Conservation (phyloP, 805 yeast species). For the Cyberlindnera xishuangbannaensis region DNA sequence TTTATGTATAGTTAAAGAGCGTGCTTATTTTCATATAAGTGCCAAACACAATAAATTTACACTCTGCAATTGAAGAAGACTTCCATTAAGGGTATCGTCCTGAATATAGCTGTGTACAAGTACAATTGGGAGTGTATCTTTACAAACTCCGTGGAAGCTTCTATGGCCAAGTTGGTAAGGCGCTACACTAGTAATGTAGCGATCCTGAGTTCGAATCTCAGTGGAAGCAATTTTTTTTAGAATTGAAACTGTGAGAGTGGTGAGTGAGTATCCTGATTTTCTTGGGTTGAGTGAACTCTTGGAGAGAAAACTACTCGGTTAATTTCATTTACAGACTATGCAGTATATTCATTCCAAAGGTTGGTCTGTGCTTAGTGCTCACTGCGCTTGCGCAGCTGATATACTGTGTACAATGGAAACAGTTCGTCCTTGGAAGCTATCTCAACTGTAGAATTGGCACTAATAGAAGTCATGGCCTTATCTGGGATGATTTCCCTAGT, state of each 20-base stretch:
- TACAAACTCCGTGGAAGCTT: conserved; percentile 26
- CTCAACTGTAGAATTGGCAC: conserved; percentile 17
- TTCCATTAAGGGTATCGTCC: not conserved
- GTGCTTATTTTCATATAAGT: no score
- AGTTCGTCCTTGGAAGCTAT: conserved; percentile 20
- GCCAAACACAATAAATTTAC: no score
- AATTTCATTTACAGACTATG: no score
- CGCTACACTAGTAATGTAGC: conserved; percentile 81
- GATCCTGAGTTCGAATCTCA: conserved; percentile 77
- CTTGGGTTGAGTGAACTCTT: no score
- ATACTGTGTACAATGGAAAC: conserved; percentile 46
- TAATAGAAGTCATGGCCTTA: conserved; percentile 19
- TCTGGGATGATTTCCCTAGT: conserved; percentile 5
- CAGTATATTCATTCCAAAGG: no score
- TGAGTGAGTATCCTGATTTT: no score
- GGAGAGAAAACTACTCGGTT: no score
- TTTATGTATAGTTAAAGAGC: no score
- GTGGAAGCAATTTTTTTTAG: conserved; percentile 47
- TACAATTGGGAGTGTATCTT: not conserved
- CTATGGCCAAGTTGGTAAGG: conserved; percentile 68
- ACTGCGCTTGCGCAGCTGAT: conserved; percentile 56
- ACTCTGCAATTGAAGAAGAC: no score
- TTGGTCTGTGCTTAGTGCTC: conserved; percentile 38
- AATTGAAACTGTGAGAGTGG: no score
- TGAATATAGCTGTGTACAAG: no score